Conservation (phyloP, 2,329 filamentous ascomycete species). For the Knoxdaviesia capensis region DNA sequence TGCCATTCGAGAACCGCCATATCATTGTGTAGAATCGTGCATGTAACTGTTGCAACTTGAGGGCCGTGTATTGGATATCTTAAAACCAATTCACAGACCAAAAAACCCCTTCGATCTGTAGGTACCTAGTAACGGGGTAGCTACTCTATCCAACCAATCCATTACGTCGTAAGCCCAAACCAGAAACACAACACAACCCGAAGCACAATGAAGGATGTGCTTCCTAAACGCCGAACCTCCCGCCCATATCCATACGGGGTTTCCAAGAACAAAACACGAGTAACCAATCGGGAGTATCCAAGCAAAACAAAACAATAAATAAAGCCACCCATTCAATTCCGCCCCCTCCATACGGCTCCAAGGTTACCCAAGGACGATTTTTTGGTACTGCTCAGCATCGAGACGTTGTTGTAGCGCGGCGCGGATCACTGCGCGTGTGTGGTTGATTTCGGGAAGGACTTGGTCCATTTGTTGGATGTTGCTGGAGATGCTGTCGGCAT, state of each 20-base stretch:
- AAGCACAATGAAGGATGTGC: too few relatives aligned
- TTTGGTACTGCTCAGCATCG: slow-evolving; percentile 22
- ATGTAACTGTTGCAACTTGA: too few relatives aligned
- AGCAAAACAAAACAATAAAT: too few relatives aligned
- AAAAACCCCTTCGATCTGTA: not conserved
- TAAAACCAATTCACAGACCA: not conserved
- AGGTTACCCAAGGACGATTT: slow-evolving; percentile 21
- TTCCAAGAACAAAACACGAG: too few relatives aligned
- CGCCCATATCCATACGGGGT: too few relatives aligned
- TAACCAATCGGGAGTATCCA: too few relatives aligned
- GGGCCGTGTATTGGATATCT: not conserved
- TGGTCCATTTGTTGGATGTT: slow-evolving; percentile 34
- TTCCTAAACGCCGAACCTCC: too few relatives aligned
- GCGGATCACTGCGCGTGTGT: slow-evolving; percentile 27
- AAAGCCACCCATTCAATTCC: not conserved
- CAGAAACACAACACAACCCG: too few relatives aligned
- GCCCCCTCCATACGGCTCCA: not conserved
- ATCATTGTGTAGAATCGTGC: not conserved
- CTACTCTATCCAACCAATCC: too few relatives aligned
- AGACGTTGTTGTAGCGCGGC: slow-evolving; percentile 25
- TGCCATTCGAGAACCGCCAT: not conserved
- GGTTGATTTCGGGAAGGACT: slow-evolving; percentile 25
- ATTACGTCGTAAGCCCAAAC: too few relatives aligned
- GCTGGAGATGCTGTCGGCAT: slow-evolving; percentile 33
- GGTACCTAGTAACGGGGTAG: too few relatives aligned